Conservation (phyloP, 768 basidiomycete genomes). For the Tephrocybe sp. region DNA sequence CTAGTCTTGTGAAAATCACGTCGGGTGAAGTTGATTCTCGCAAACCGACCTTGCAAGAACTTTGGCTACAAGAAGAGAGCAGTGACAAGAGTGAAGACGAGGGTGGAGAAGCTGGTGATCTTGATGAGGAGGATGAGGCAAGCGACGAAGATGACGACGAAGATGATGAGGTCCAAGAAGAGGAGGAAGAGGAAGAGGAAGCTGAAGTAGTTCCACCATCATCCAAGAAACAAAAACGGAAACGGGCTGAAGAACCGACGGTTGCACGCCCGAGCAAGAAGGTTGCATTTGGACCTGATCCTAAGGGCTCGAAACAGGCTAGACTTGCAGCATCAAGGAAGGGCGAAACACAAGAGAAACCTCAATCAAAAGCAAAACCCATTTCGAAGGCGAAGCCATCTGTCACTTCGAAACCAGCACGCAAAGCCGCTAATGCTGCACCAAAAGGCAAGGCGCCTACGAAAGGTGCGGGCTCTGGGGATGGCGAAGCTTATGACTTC, state of each 20-base stretch:
- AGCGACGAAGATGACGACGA: slow-evolving; percentile 36
- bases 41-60: slow-evolving; percentile 36
- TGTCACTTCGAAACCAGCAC: slow-evolving; percentile 18
- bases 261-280: slow-evolving; percentile 42
- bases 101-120: slow-evolving; percentile 34
- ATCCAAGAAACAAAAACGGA: slow-evolving; percentile 45
- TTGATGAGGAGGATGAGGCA: slow-evolving; percentile 31
- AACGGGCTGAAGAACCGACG: slow-evolving; percentile 29
- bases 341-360: slow-evolving; percentile 9
- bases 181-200: slow-evolving; percentile 36
- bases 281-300: slow-evolving; percentile 45
- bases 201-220: slow-evolving; percentile 30
- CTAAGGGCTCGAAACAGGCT: slow-evolving; percentile 20
- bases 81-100: slow-evolving; percentile 17
- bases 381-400: slow-evolving; percentile 16
- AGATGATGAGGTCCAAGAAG: slow-evolving; percentile 31
- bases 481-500: slow-evolving; percentile 50
- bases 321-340: slow-evolving; percentile 12
- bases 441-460: slow-evolving; percentile 19
- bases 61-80: slow-evolving; percentile 28
- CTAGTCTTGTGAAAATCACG: slow-evolving; percentile 55
- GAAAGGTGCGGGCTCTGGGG: slow-evolving; percentile 19
- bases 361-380: slow-evolving; percentile 19
- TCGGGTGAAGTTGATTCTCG: slow-evolving; percentile 33
- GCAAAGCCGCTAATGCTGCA: slow-evolving; percentile 29